These are phyloP conservation scores for Fragaria ananassa DNA, from an alignment of 306 rosid genomes.

Conservation along the genomic window DNA sequence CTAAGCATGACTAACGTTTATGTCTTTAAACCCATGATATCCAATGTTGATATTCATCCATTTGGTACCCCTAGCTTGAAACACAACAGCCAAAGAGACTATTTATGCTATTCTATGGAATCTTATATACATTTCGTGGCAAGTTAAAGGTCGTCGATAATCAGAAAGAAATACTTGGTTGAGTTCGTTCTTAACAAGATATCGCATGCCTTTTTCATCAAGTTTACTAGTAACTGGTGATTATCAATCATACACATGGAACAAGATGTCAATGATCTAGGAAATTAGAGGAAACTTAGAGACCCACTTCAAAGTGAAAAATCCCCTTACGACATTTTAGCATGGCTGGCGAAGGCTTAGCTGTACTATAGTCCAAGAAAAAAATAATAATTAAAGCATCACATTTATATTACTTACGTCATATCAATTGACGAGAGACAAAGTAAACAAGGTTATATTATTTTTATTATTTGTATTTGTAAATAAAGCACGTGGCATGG, in stretches of 20 bases:
- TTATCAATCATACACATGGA: neutral
- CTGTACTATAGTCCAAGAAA: neutral
- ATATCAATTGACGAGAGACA: too few relatives aligned
- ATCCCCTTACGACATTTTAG: neutral
- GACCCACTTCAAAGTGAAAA: neutral
- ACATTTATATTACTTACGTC: too few relatives aligned
- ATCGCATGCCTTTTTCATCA: neutral
- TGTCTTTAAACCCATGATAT: neutral
- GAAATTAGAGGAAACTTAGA: neutral
- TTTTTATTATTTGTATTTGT: too few relatives aligned
- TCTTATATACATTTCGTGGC: neutral
- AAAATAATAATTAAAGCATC: too few relatives aligned
- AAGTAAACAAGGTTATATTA: too few relatives aligned
- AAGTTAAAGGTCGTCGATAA: neutral
- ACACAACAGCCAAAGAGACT: slow-evolving; percentile 1
- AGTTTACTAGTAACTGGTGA: neutral
- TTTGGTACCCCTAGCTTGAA: neutral
- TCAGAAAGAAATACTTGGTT: neutral
- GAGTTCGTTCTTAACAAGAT: neutral
- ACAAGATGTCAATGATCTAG: neutral
- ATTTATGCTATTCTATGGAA: neutral
- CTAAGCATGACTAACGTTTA: neutral
- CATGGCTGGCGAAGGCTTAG: neutral
- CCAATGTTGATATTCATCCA: neutral
- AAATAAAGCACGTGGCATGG: too few relatives aligned